Percentiles rank a stretch among this genome's conserved stretches.
Conservation (phyloP, 257 asterid genomes). For the Penstemon barbatus region DNA sequence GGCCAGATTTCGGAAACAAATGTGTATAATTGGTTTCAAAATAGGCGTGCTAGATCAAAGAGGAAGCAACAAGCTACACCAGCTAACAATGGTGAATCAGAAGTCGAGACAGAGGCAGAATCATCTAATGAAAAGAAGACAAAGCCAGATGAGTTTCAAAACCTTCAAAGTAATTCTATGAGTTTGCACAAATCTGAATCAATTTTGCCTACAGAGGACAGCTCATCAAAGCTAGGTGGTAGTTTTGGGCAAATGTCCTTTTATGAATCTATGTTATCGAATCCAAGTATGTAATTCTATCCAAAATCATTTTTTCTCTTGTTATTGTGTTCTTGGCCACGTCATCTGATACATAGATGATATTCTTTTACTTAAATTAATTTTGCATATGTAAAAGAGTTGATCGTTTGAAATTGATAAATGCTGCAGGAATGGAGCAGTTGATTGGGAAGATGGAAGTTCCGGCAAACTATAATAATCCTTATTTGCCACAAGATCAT, state of each 20-base stretch:
- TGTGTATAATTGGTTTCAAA: conserved; percentile 98
- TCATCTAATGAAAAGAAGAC: conserved; percentile 86
- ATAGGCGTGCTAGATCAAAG: conserved; percentile 96
- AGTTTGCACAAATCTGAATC: conserved; percentile 50
- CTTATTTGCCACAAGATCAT: conserved; percentile 23
- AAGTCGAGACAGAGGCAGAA: conserved; percentile 93
- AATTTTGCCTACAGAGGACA: conserved; percentile 61
- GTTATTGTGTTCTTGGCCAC: not conserved
- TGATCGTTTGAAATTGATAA: not conserved
- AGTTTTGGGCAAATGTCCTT: conserved; percentile 65
- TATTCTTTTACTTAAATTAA: not conserved
- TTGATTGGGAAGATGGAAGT: conserved; percentile 28
- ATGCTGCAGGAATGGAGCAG: conserved; percentile 28
- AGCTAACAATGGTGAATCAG: conserved; percentile 68
- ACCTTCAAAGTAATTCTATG: conserved; percentile 52
- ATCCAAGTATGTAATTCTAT: conserved; percentile 51
- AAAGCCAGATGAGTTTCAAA: conserved; percentile 69
- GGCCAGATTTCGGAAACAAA: conserved; percentile 97
- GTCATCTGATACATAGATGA: not conserved
- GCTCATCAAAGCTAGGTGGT: conserved; percentile 53
- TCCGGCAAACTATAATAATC: conserved; percentile 26
- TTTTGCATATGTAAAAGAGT: not conserved
- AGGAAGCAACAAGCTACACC: conserved; percentile 76
- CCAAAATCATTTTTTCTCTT: not conserved
- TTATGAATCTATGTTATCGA: conserved; percentile 61